Conservation (phyloP, 495 filamentous ascomycete genomes). For the Echria macrotheca region DNA sequence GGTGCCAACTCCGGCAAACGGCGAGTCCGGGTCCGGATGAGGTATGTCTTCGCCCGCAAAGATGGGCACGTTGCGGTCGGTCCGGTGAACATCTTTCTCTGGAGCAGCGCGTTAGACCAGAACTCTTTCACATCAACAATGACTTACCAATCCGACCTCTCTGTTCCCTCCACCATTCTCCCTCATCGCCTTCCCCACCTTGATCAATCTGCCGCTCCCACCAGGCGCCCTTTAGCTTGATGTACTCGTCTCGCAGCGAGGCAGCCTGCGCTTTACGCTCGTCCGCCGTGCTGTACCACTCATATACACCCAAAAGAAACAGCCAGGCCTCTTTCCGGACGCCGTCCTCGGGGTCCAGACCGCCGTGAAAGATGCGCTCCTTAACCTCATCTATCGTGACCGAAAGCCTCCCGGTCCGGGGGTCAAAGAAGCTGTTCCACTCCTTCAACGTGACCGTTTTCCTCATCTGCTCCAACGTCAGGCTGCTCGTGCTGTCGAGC, state of each 20-base stretch:
- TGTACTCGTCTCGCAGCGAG: slow-evolving; percentile 86
- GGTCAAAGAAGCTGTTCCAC: slow-evolving; percentile 83
- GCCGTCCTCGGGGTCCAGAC: slow-evolving; percentile 80
- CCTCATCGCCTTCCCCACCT: slow-evolving; percentile 65
- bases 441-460: slow-evolving; percentile 75
- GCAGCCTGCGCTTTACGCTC: slow-evolving; percentile 77
- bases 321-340: slow-evolving; percentile 96
- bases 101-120: slow-evolving; percentile 32
- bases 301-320: slow-evolving; percentile 84
- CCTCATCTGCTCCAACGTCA: slow-evolving; percentile 66
- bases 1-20: slow-evolving; percentile 83
- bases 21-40: slow-evolving; percentile 96
- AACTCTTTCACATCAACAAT: neutral
- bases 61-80: slow-evolving; percentile 84
- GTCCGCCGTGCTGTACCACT: slow-evolving; percentile 79
- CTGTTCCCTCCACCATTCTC: slow-evolving; percentile 95
- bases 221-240: slow-evolving; percentile 89
- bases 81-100: slow-evolving; percentile 99
- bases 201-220: slow-evolving; percentile 90
- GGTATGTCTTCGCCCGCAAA: slow-evolving; percentile 96
- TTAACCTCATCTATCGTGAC: slow-evolving; percentile 89
- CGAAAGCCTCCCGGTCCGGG: slow-evolving; percentile 61
- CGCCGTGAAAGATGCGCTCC: slow-evolving; percentile 92
- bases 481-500: slow-evolving; percentile 69
- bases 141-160: slow-evolving; percentile 81